Percentiles rank a stretch among this genome's conserved stretches.
phyloP scores from a whole-genome alignment of 495 filamentous ascomycete species.

The Penicillium crystallinum region DNA sequence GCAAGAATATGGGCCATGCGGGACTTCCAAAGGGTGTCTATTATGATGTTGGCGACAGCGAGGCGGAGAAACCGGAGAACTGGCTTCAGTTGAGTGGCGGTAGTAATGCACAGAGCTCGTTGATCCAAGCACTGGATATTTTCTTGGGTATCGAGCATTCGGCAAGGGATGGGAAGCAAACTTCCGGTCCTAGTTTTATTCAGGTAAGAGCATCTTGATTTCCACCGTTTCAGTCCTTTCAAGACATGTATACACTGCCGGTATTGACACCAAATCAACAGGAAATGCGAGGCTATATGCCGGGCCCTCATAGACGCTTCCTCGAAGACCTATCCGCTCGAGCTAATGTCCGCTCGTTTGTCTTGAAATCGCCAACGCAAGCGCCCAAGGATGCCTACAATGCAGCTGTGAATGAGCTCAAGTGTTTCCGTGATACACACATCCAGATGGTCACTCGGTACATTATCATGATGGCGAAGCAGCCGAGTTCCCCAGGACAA shows the following conservation, averaged over 20 bases:
- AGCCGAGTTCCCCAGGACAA: slow-evolving; percentile 8
- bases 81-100: slow-evolving; percentile 82
- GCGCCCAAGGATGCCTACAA: slow-evolving; percentile 77
- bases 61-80: slow-evolving; percentile 21
- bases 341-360: slow-evolving; percentile 79
- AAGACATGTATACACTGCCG: neutral
- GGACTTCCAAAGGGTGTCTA: slow-evolving; percentile 82
- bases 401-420: slow-evolving; percentile 75
- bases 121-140: slow-evolving; percentile 91
- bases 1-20: slow-evolving; percentile 93
- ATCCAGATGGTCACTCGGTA: slow-evolving; percentile 92
- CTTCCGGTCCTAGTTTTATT: slow-evolving; percentile 28
- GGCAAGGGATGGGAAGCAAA: slow-evolving; percentile 68
- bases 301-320: slow-evolving; percentile 83
- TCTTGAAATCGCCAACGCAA: slow-evolving; percentile 54
- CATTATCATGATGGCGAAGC: slow-evolving; percentile 60
- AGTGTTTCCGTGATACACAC: slow-evolving; percentile 80
- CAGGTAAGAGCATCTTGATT: slow-evolving; percentile 20
- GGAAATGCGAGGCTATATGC: slow-evolving; percentile 97
- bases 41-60: slow-evolving; percentile 76
- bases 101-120: slow-evolving; percentile 88
- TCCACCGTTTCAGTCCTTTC: neutral
- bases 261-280: slow-evolving; percentile 18
- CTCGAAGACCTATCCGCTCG: slow-evolving; percentile 66
- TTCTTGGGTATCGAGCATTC: slow-evolving; percentile 82